These are phyloP conservation scores for Ceratocystis albifundus DNA, from an alignment of 2,329 filamentous ascomycete genomes.

Conservation along the genomic window DNA sequence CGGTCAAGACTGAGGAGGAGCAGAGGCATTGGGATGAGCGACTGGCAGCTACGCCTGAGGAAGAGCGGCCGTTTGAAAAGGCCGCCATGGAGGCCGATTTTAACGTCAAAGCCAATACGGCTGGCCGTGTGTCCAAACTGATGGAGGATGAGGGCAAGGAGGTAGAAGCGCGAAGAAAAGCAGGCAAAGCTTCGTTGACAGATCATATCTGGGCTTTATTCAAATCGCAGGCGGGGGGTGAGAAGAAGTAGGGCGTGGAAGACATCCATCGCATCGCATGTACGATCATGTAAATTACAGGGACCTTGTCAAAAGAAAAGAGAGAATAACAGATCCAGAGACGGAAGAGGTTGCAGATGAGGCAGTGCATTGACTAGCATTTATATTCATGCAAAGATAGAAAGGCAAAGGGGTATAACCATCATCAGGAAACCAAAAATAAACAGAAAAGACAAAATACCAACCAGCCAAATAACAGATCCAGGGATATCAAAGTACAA, in stretches of 20 bases:
- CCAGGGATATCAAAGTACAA: neutral
- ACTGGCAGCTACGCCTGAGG: constrained; percentile 46
- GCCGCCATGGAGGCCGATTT: constrained; percentile 52
- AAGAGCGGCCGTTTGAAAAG: constrained; percentile 51
- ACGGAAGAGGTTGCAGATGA: neutral
- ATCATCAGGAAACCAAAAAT: constrained; percentile 17
- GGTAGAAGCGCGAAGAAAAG: constrained; percentile 44
- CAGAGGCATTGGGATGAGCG: constrained; percentile 44
- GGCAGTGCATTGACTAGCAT: neutral
- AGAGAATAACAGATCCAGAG: neutral
- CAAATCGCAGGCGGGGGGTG: constrained; percentile 14
- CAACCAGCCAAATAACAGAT: constrained; percentile 1
- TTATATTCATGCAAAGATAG: constrained; percentile 12
- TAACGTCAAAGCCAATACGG: constrained; percentile 48
- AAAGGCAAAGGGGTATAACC: constrained; percentile 16
- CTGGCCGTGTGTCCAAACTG: constrained; percentile 42
- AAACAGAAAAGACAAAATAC: constrained; percentile 7
- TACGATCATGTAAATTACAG: constrained; percentile 1
- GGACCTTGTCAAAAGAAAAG: neutral
- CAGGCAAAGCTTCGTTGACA: constrained; percentile 39
- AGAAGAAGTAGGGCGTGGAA: neutral
- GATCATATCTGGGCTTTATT: constrained; percentile 33
- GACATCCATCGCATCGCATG: neutral
- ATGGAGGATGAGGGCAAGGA: constrained; percentile 46
- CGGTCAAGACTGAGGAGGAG: constrained; percentile 30